Evolutionary conservation across 768 basidiomycete species (phyloP), one percentile per base, ranked within the genome.

Genomic region (Pholiota conissans): DNA sequence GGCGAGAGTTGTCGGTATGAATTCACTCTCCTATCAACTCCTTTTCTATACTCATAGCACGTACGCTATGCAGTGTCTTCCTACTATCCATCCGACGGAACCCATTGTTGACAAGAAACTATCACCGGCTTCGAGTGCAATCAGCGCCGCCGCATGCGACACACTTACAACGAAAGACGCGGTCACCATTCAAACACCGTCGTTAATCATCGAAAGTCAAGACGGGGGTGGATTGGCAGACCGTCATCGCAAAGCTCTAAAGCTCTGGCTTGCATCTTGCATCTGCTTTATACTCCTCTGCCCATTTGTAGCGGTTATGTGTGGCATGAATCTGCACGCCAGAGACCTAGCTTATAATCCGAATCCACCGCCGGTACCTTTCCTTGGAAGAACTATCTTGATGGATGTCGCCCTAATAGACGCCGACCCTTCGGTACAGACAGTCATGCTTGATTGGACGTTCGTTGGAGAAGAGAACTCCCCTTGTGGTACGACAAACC

Each of bases 191-290:
- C 11, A 35, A 35, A 35, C 34, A 5, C 5, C n/a, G n/a, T n/a
- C n/a, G n/a, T n/a, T n/a, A n/a, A n/a, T n/a, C n/a, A n/a, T n/a
- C n/a, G n/a, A 5, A 35, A 35, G 34, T 35, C 13, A 35, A 2
- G 34, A 7, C 5, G 37, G 5, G 20, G n/a, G n/a, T n/a, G n/a
- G n/a, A n/a, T n/a, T n/a, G 20, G n/a, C 9, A 16, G 9, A 39
- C 8, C 47, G 16, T 3, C 47, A 49, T 27, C 93, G 3, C 60
- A 67, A 14, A 91, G 4, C 2, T 11, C 8, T 52, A 4, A 37
- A 39, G 28, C 27, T 7, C 16, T 58, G 30, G 57, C 52, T 14
- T 32, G 34, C 24, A 5, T 40, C 16, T 24, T 30, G 18, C 26
- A 18, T 16, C n/a, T 54, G 48, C 5, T 63, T 52, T 30, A 7